Conservation (phyloP, 768 basidiomycete species). For the Rhodotorula graminis region DNA sequence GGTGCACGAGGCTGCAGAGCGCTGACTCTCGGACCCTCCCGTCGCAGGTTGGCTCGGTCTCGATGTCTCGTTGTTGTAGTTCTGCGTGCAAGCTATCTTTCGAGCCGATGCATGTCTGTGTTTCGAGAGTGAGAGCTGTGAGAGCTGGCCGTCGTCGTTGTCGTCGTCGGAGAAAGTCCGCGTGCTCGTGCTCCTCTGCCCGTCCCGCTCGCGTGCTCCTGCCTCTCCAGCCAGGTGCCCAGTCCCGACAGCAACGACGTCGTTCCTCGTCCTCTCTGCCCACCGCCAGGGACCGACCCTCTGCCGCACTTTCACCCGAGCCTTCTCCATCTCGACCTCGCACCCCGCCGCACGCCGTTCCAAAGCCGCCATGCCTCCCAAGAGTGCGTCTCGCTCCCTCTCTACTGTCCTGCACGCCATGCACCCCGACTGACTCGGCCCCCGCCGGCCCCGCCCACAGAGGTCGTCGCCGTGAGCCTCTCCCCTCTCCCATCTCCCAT, state of each 20-base stretch:
- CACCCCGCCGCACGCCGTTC: slow-evolving; percentile 10
- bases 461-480: background rate
- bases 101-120: background rate
- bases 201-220: background rate
- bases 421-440: background rate
- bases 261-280: slow-evolving; percentile 19
- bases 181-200: background rate
- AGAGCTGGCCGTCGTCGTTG: too few species aligned
- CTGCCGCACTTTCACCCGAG: background rate
- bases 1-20: too few species aligned
- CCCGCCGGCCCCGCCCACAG: rapidly evolving
- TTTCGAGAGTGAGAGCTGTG: background rate
- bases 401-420: too few species aligned
- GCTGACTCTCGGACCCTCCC: background rate
- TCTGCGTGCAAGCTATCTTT: background rate
- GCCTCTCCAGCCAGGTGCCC: background rate
- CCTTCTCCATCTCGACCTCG: background rate
- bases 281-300: slow-evolving; percentile 5
- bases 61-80: background rate
- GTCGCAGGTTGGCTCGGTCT: background rate
- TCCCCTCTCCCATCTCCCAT: background rate
- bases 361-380: slow-evolving; percentile 35
- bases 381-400: slow-evolving; percentile 8
- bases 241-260: background rate
- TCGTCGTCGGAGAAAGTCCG: too few species aligned